A percentile compares a stretch with the other conserved stretches of the same genome.
Conservation (phyloP, 768 basidiomycete genomes). For the Rhizopogon roseolus region DNA sequence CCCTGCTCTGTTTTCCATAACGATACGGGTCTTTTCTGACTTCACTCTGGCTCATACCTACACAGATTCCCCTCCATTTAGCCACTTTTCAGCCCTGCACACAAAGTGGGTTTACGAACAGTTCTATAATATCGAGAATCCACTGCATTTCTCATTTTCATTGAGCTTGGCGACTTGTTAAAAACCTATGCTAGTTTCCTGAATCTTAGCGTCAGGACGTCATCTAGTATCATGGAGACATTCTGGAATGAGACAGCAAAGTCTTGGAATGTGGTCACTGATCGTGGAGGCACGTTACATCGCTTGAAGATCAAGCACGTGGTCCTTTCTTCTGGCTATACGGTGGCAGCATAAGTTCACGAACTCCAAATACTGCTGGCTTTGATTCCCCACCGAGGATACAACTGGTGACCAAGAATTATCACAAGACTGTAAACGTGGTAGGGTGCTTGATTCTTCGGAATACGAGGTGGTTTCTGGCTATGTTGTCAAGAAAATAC, state of each 20-base stretch:
- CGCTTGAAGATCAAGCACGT: conserved; percentile 42
- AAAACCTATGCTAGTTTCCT: conserved; percentile 53
- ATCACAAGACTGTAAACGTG: conserved; percentile 43
- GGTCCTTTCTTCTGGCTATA: conserved; percentile 50
- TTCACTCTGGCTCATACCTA: neutral
- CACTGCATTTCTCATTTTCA: neutral
- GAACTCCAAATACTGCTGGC: conserved; percentile 41
- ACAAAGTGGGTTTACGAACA: conserved; percentile 32
- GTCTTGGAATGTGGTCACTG: conserved; percentile 40
- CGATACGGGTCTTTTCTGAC: neutral
- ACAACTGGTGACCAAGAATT: neutral
- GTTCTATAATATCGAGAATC: neutral
- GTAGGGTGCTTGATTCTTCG: conserved; percentile 49
- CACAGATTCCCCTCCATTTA: conserved; percentile 49
- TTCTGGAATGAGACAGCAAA: conserved; percentile 28
- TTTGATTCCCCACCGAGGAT: neutral
- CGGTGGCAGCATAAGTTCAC: conserved; percentile 36
- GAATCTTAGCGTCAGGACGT: conserved; percentile 61
- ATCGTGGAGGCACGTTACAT: conserved; percentile 24
- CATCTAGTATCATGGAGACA: conserved; percentile 32
- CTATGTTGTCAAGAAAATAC: conserved; percentile 57
- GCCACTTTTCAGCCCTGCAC: conserved; percentile 46
- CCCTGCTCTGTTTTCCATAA: conserved; percentile 6
- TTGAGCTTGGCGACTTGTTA: conserved; percentile 56
- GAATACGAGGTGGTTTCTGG: conserved; percentile 40